A percentile compares a stretch with the other conserved stretches of the same genome.
These are phyloP conservation scores for Penicillium palitans DNA, from an alignment of 2,329 filamentous ascomycete genomes.

Conservation along the genomic window DNA sequence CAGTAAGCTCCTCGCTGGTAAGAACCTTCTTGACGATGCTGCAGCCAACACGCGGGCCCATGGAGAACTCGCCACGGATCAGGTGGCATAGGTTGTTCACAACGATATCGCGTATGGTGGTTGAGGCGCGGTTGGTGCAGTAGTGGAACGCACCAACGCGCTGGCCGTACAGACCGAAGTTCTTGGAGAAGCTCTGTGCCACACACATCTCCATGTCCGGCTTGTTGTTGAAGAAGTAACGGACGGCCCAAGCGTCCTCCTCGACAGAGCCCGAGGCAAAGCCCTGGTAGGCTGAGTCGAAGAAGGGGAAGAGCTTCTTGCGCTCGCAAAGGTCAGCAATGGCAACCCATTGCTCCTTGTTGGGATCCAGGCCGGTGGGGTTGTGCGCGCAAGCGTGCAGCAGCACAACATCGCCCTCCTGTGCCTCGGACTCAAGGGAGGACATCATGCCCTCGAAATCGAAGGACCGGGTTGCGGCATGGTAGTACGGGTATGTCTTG, in stretches of 20 bases:
- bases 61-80: conserved; percentile 43
- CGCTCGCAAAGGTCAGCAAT: conserved; percentile 73
- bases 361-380: conserved; percentile 93
- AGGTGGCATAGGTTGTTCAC: conserved; percentile 43
- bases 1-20: conserved; percentile 73
- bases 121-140: conserved; percentile 35
- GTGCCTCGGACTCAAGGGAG: conserved; percentile 81
- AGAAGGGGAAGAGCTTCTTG: conserved; percentile 93
- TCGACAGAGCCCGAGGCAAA: conserved; percentile 88
- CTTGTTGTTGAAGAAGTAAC: conserved; percentile 80
- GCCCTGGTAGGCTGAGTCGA: conserved; percentile 96
- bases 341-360: conserved; percentile 87
- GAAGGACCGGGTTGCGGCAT: conserved; percentile 55
- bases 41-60: conserved; percentile 78
- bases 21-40: conserved; percentile 80
- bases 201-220: conserved; percentile 67
- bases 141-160: conserved; percentile 89
- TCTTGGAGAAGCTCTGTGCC: conserved; percentile 63
- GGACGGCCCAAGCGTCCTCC: conserved; percentile 82
- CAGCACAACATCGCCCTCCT: conserved; percentile 78
- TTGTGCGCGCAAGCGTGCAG: conserved; percentile 97
- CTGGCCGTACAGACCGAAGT: conserved; percentile 86
- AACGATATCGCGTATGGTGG: conserved; percentile 32
- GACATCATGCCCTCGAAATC: conserved; percentile 64
- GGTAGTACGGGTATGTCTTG: conserved; percentile 89